phyloP scores from a whole-genome alignment of 441 rosid species.

The Rhodomyrtus psidioides region DNA sequence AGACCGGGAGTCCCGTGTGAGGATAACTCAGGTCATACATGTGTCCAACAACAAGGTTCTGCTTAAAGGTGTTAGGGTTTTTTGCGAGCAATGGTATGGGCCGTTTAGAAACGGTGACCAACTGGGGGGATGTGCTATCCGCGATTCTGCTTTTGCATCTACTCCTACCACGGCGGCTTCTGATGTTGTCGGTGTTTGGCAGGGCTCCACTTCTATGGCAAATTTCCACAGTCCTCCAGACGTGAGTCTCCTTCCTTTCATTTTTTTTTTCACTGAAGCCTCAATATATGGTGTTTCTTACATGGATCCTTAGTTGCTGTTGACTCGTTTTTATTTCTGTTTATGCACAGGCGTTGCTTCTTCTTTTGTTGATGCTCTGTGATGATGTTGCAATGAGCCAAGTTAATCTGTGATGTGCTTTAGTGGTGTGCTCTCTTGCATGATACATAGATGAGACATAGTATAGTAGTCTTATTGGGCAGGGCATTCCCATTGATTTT shows the following conservation, averaged over 20 bases:
- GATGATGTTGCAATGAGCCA: background rate
- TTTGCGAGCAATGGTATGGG: constrained; percentile 80
- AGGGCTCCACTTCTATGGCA: constrained; percentile 39
- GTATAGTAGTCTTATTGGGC: background rate
- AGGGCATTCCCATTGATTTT: background rate
- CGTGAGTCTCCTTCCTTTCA: constrained; percentile 34
- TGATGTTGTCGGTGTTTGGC: constrained; percentile 48
- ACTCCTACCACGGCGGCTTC: constrained; percentile 46
- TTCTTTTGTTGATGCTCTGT: background rate
- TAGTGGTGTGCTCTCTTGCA: background rate
- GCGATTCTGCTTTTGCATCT: constrained; percentile 79
- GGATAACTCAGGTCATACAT: constrained; percentile 47
- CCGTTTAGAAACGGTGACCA: constrained; percentile 84
- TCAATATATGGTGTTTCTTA: background rate
- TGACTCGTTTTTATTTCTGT: background rate
- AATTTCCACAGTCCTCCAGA: constrained; percentile 24
- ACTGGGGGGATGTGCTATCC: constrained; percentile 75
- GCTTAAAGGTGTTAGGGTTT: constrained; percentile 47
- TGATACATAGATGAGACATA: background rate
- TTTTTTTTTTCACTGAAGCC: background rate
- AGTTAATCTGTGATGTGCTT: background rate
- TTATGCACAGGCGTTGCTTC: background rate
- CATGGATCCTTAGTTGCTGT: background rate
- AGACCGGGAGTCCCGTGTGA: constrained; percentile 73
- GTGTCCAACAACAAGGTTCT: constrained; percentile 22